phyloP scores from a whole-genome alignment of 495 filamentous ascomycete genomes.

The Tricharina praecox region DNA sequence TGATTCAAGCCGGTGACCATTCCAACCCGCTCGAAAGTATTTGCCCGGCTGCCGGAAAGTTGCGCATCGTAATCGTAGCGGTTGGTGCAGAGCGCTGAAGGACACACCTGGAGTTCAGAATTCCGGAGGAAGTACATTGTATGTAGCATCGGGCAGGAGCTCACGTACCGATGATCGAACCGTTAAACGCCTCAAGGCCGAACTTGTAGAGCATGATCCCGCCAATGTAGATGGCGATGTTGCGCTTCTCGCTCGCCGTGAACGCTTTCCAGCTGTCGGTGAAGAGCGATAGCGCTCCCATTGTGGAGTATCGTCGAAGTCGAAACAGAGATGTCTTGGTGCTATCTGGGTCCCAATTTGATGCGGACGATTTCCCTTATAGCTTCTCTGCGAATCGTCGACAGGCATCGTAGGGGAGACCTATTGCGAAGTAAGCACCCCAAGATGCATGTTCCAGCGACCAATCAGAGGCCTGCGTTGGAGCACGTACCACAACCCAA shows the following conservation, averaged over 20 bases:
- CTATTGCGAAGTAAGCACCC: too few relatives aligned
- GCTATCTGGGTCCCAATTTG: too few relatives aligned
- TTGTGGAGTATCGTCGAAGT: neutral
- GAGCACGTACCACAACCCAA: too few relatives aligned
- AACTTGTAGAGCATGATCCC: slow-evolving; percentile 34
- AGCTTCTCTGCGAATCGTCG: too few relatives aligned
- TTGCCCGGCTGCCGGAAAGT: slow-evolving; percentile 24
- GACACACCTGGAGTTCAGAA: neutral
- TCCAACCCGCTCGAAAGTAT: slow-evolving; percentile 31
- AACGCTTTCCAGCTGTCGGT: slow-evolving; percentile 8
- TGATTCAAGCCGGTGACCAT: slow-evolving; percentile 32
- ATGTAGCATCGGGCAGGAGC: neutral
- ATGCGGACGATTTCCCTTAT: too few relatives aligned
- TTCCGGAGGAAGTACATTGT: too few relatives aligned
- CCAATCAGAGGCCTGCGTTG: too few relatives aligned
- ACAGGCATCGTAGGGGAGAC: too few relatives aligned
- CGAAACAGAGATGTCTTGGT: neutral
- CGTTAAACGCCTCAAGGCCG: slow-evolving; percentile 34
- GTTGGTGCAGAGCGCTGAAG: slow-evolving; percentile 20
- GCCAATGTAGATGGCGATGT: slow-evolving; percentile 30
- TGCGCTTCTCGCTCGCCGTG: slow-evolving; percentile 13
- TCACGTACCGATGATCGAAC: slow-evolving; percentile 26
- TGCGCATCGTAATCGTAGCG: slow-evolving; percentile 30
- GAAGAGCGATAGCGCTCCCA: neutral
- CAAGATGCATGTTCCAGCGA: too few relatives aligned